Percentiles rank a stretch among this genome's conserved stretches.
Conservation (phyloP, 495 filamentous ascomycete species). For the Sordaria brevicollis region DNA sequence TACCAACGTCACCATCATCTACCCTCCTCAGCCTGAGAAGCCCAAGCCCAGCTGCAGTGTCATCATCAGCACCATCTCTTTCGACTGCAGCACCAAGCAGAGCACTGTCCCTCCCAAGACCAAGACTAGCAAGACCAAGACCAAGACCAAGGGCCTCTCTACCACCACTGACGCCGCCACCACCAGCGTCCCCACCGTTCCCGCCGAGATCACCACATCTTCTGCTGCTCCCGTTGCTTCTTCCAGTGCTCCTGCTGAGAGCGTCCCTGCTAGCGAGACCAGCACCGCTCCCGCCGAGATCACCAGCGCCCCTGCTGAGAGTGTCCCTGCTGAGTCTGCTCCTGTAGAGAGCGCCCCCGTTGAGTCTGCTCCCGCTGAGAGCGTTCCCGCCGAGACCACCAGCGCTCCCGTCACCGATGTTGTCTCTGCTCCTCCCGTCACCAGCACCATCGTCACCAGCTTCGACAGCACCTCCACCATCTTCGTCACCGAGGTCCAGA, state of each 20-base stretch:
- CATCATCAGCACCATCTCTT: conserved; percentile 66
- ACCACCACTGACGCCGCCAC: conserved; percentile 8
- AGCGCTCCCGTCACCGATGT: conserved; percentile 13
- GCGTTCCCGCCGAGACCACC: conserved; percentile 2
- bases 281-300: conserved; percentile 14
- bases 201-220: conserved; percentile 1
- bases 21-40: conserved; percentile 46
- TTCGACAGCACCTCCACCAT: conserved; percentile 47
- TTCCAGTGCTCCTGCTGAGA: conserved; percentile 5
- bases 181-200: conserved; percentile 1
- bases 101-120: conserved; percentile 24
- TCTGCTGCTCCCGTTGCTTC: conserved; percentile 9
- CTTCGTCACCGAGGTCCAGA: conserved; percentile 47
- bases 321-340: conserved; percentile 4
- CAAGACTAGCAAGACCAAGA: conserved; percentile 16
- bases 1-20: conserved; percentile 62
- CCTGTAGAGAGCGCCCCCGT: not conserved
- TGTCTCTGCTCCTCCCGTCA: conserved; percentile 4
- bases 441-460: conserved; percentile 20
- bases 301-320: conserved; percentile 10
- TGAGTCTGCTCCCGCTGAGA: conserved; percentile 2
- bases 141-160: conserved; percentile 8
- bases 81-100: conserved; percentile 58
- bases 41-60: conserved; percentile 52
- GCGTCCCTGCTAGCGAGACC: conserved; percentile 7